These are phyloP conservation scores for Curvularia lunata DNA, from an alignment of 2,329 filamentous ascomycete species.

Conservation along the genomic window DNA sequence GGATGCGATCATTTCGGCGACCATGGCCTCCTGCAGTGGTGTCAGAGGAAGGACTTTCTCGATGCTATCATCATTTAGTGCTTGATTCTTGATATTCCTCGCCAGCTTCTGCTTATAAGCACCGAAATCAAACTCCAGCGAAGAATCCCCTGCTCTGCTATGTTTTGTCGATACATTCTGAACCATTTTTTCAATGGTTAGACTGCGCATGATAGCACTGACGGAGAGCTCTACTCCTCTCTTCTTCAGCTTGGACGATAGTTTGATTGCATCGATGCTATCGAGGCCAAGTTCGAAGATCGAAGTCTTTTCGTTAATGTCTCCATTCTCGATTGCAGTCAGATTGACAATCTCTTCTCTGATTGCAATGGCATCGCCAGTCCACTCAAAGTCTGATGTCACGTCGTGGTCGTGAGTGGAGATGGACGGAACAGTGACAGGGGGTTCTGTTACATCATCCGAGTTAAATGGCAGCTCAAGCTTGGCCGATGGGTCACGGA, in stretches of 20 bases:
- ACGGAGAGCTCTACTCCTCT: constrained; percentile 67
- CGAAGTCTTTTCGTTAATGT: constrained; percentile 65
- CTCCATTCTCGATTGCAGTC: constrained; percentile 58
- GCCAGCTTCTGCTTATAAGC: constrained; percentile 44
- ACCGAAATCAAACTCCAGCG: constrained; percentile 24
- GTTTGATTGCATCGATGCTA: constrained; percentile 88
- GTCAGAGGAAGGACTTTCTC: constrained; percentile 75
- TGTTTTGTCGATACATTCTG: constrained; percentile 21
- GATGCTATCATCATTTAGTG: constrained; percentile 49
- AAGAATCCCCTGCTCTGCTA: background rate
- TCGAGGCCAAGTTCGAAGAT: constrained; percentile 86
- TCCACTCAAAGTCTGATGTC: constrained; percentile 63
- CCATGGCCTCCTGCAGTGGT: constrained; percentile 84
- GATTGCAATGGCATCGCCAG: constrained; percentile 58
- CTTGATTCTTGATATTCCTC: constrained; percentile 48
- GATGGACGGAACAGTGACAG: background rate
- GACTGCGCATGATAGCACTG: constrained; percentile 76
- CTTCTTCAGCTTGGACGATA: constrained; percentile 73
- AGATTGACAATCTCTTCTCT: constrained; percentile 69
- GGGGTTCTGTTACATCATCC: background rate
- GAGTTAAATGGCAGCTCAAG: constrained; percentile 17
- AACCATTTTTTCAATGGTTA: constrained; percentile 70
- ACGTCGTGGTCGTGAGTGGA: background rate
- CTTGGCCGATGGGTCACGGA: constrained; percentile 39
- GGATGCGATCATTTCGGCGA: constrained; percentile 80